These are phyloP conservation scores for Terana coerulea DNA, from an alignment of 768 basidiomycete species.

Conservation along the genomic window DNA sequence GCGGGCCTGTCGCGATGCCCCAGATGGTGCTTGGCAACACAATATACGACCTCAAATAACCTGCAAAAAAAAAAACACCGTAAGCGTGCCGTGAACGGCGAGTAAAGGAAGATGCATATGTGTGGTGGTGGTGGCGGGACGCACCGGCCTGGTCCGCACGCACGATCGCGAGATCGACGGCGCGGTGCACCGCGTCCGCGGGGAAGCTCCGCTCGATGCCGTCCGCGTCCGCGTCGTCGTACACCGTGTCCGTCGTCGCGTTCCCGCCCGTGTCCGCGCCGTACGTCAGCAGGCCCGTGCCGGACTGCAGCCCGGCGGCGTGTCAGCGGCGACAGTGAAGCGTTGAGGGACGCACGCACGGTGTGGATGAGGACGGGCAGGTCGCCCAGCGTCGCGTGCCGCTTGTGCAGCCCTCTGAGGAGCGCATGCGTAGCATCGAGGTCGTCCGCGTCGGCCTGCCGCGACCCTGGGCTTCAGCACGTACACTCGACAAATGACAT, in stretches of 20 bases:
- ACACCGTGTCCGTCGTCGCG: constrained; percentile 34
- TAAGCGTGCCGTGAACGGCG: constrained; percentile 36
- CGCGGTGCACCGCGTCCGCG: constrained; percentile 41
- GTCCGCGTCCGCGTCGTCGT: constrained; percentile 42
- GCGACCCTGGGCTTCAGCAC: neutral
- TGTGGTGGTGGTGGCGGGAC: neutral
- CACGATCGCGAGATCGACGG: constrained; percentile 45
- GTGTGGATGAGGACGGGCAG: constrained; percentile 57
- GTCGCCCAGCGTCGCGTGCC: constrained; percentile 37
- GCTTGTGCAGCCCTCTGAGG: constrained; percentile 48
- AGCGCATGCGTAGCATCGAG: constrained; percentile 40
- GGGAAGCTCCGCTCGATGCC: constrained; percentile 40
- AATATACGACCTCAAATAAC: constrained; percentile 49
- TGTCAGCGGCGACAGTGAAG: neutral
- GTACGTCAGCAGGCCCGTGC: constrained; percentile 29
- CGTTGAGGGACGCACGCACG: neutral
- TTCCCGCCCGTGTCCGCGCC: constrained; percentile 36
- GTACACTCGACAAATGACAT: neutral
- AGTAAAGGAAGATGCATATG: neutral
- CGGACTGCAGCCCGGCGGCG: neutral
- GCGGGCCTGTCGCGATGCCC: constrained; percentile 42
- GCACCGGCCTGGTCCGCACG: constrained; percentile 45
- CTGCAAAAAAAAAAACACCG: constrained; percentile 33
- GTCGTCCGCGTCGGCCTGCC: constrained; percentile 45
- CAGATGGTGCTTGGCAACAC: constrained; percentile 56